These are phyloP conservation scores for Colletotrichum melonis DNA, from an alignment of 2,329 filamentous ascomycete species.

Conservation along the genomic window DNA sequence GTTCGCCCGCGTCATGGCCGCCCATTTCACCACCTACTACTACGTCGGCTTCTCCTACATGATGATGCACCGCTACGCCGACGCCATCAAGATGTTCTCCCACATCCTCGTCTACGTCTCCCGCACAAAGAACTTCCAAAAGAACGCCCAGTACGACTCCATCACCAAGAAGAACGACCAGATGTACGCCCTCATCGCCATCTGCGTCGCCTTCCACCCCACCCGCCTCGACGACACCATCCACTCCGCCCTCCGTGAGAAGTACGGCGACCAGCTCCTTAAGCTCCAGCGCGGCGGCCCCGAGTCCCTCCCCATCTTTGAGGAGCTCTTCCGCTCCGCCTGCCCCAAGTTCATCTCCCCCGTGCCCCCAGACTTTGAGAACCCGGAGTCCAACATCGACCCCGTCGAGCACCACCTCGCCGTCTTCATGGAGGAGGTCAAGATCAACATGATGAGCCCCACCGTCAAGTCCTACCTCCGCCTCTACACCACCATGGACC, in stretches of 20 bases:
- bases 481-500: slow-evolving; percentile 99
- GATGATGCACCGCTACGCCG: slow-evolving; percentile 99
- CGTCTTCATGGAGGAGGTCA: slow-evolving; percentile 99
- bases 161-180: slow-evolving; percentile 99
- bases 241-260: slow-evolving; percentile 96
- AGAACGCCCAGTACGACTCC: slow-evolving; percentile 97
- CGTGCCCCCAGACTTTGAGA: slow-evolving; percentile 96
- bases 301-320: slow-evolving; percentile 94
- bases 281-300: slow-evolving; percentile 96
- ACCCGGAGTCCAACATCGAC: slow-evolving; percentile 95
- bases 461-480: slow-evolving; percentile 99
- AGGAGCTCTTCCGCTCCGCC: slow-evolving; percentile 97
- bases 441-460: slow-evolving; percentile 98
- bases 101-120: slow-evolving; percentile 99
- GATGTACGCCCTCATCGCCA: slow-evolving; percentile 99
- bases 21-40: slow-evolving; percentile 99
- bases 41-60: slow-evolving; percentile 99
- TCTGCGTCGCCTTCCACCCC: slow-evolving; percentile 98
- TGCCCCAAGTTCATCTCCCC: slow-evolving; percentile 99
- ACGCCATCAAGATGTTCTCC: slow-evolving; percentile 99
- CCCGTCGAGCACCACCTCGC: slow-evolving; percentile 96
- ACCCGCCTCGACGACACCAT: slow-evolving; percentile 98
- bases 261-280: slow-evolving; percentile 98
- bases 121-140: slow-evolving; percentile 99
- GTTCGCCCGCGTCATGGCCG: slow-evolving; percentile 99